Conservation (phyloP, 192 early-diverging fungal species). For the Rhizophagus prolifer region DNA sequence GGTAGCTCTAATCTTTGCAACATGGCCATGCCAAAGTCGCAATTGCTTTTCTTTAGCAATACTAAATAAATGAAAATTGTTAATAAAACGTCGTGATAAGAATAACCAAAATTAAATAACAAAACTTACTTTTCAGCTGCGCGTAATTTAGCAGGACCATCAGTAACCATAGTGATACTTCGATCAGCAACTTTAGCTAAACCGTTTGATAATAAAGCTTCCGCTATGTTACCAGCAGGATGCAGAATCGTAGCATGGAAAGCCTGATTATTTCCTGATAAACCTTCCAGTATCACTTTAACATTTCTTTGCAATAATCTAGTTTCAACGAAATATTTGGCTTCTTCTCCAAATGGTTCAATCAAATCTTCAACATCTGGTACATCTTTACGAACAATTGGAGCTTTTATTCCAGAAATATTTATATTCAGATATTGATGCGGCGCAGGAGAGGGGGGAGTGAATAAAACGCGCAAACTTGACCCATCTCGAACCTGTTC, state of each 20-base stretch:
- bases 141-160: slow-evolving; percentile 66
- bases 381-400: slow-evolving; percentile 72
- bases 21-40: slow-evolving; percentile 83
- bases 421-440: slow-evolving; percentile 77
- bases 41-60: slow-evolving; percentile 75
- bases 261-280: slow-evolving; percentile 58
- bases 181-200: slow-evolving; percentile 87
- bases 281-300: slow-evolving; percentile 77
- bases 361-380: slow-evolving; percentile 69
- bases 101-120: not conserved
- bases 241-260: slow-evolving; percentile 80
- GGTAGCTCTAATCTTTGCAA: slow-evolving; percentile 51
- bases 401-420: slow-evolving; percentile 85
- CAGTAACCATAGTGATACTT: slow-evolving; percentile 76
- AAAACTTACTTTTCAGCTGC: slow-evolving; percentile 69
- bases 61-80: slow-evolving; percentile 25
- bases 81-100: not conserved
- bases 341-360: slow-evolving; percentile 93
- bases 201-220: slow-evolving; percentile 76
- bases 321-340: slow-evolving; percentile 88
- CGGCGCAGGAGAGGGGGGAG: slow-evolving; percentile 53
- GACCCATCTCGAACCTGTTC: slow-evolving; percentile 96
- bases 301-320: slow-evolving; percentile 91
- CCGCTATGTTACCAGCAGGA: slow-evolving; percentile 90
- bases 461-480: slow-evolving; percentile 73